These are phyloP conservation scores for Brettanomyces naardenensis DNA, from an alignment of 805 yeast species.

Conservation along the genomic window DNA sequence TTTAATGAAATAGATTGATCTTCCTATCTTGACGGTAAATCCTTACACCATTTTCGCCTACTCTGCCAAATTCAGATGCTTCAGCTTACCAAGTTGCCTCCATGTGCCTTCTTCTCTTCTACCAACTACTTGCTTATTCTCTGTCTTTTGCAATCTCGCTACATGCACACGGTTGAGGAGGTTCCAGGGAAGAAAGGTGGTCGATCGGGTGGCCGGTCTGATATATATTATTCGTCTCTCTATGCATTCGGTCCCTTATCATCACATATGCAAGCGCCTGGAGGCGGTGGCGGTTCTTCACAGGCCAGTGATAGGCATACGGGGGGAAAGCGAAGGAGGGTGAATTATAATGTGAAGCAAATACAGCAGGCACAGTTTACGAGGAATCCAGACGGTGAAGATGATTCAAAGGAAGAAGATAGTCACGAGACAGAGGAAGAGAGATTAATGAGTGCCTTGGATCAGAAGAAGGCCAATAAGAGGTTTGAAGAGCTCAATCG, in stretches of 20 bases:
- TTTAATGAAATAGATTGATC: no score
- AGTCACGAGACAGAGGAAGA: constrained; percentile 5
- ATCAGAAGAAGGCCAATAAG: constrained; percentile 28
- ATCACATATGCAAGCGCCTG: constrained; percentile 1
- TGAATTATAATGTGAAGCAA: constrained; percentile 27
- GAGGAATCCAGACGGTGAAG: constrained; percentile 12
- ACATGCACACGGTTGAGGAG: constrained; percentile 24
- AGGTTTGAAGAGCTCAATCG: constrained; percentile 34
- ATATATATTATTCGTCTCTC: constrained; percentile 22
- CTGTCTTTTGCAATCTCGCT: background rate
- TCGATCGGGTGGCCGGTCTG: constrained; percentile 17
- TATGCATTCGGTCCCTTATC: constrained; percentile 12
- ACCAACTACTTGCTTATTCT: background rate
- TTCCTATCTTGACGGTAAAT: no score
- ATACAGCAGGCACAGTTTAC: constrained; percentile 23
- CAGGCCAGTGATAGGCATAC: background rate
- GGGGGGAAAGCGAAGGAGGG: constrained; percentile 21
- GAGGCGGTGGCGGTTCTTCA: background rate
- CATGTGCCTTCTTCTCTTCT: background rate
- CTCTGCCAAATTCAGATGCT: background rate
- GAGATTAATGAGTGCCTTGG: constrained; percentile 14
- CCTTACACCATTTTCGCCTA: background rate
- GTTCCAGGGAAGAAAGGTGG: constrained; percentile 20
- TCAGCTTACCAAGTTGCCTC: background rate
- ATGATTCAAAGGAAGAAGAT: constrained; percentile 8